Evolutionary conservation across 1,284 basidiomycete species (phyloP).

Genomic region (Gymnopus androsaceus): DNA sequence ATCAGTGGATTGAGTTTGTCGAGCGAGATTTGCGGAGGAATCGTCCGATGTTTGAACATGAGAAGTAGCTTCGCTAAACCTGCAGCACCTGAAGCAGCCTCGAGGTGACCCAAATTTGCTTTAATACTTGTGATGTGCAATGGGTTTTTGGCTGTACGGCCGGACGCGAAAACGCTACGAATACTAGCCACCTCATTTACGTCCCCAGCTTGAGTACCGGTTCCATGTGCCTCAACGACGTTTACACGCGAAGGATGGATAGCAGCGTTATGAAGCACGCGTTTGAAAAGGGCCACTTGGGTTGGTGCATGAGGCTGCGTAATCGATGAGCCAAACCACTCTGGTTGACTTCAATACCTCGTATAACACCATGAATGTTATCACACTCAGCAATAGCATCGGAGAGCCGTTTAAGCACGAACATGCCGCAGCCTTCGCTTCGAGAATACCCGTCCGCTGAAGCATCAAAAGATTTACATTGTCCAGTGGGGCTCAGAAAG

Average conservation of each 20-base stretch:
- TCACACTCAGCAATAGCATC: slow-evolving; percentile 68
- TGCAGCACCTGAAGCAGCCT: slow-evolving; percentile 73
- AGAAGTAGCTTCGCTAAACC: slow-evolving; percentile 70
- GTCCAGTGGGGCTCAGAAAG: slow-evolving; percentile 66
- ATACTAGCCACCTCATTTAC: slow-evolving; percentile 64
- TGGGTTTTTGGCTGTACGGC: slow-evolving; percentile 45
- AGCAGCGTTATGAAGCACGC: slow-evolving; percentile 47
- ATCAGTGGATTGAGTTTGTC: slow-evolving; percentile 59
- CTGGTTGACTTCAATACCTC: slow-evolving; percentile 70
- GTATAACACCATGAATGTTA: slow-evolving; percentile 66
- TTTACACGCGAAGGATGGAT: slow-evolving; percentile 50
- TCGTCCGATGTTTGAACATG: slow-evolving; percentile 58
- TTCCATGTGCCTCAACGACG: slow-evolving; percentile 73
- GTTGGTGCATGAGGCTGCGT: slow-evolving; percentile 69
- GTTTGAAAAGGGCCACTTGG: slow-evolving; percentile 54
- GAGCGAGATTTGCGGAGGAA: slow-evolving; percentile 64
- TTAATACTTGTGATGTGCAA: slow-evolving; percentile 71
- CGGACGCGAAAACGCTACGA: slow-evolving; percentile 50
- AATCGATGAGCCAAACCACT: slow-evolving; percentile 62
- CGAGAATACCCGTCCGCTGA: slow-evolving; percentile 74
- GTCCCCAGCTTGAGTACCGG: slow-evolving; percentile 72
- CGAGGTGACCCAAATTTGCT: slow-evolving; percentile 72
- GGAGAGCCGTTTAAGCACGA: slow-evolving; percentile 68
- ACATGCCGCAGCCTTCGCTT: slow-evolving; percentile 70
- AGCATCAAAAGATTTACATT: slow-evolving; percentile 71